Percentiles rank a stretch among this genome's conserved stretches.
Evolutionary conservation across 176 grass and related monocot species (phyloP).

Genomic region (Carex littledalei): DNA sequence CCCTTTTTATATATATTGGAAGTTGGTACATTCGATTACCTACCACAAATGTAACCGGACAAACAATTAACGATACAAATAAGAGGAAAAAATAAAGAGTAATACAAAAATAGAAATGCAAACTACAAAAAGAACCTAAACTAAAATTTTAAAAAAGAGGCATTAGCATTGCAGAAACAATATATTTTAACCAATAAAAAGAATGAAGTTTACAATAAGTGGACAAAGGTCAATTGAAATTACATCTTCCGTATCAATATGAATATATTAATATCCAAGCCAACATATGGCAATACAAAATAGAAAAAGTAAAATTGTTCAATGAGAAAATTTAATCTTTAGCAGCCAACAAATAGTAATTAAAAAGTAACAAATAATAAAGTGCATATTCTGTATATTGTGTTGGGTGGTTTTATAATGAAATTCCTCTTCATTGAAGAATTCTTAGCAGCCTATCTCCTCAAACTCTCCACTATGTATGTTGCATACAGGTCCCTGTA

Average conservation of each 20-base stretch:
- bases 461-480: constrained; percentile 82
- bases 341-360: not conserved
- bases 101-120: too few relatives aligned
- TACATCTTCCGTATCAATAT: constrained; percentile 9
- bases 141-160: too few relatives aligned
- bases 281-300: not conserved
- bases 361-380: constrained; percentile 15
- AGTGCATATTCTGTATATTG: not conserved
- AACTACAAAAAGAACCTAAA: too few relatives aligned
- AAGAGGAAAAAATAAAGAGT: too few relatives aligned
- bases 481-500: constrained; percentile 88
- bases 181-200: not conserved
- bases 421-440: not conserved
- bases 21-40: too few relatives aligned
- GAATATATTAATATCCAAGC: constrained; percentile 7
- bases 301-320: not conserved
- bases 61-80: too few relatives aligned
- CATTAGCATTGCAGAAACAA: not conserved
- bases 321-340: constrained; percentile 8
- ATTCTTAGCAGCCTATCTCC: constrained; percentile 43
- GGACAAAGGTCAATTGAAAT: not conserved
- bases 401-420: not conserved
- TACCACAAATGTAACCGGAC: too few relatives aligned
- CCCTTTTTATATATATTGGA: too few relatives aligned
- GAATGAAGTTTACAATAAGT: too few relatives aligned